Percentiles rank a stretch among this genome's conserved stretches.
Evolutionary conservation across 257 asterid species (phyloP).

Genomic region (Cynanchum wilfordii): DNA sequence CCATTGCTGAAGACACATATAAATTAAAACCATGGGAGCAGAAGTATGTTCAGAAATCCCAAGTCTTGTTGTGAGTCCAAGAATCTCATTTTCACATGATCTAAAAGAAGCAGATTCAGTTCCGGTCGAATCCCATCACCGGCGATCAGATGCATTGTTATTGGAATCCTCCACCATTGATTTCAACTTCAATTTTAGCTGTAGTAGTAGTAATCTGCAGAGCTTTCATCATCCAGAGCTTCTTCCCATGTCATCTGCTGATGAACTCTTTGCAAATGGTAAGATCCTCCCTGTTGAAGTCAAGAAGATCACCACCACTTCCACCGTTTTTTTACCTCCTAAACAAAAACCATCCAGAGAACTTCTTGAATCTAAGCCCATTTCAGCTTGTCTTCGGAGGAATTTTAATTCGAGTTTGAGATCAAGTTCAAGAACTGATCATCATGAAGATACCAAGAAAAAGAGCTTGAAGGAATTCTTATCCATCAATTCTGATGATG

Average conservation of each 20-base stretch:
- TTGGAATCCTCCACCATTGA: constrained; percentile 39
- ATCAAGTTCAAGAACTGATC: neutral
- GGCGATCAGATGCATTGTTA: constrained; percentile 35
- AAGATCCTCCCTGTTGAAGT: constrained; percentile 62
- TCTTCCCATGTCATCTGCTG: constrained; percentile 47
- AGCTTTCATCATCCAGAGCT: constrained; percentile 23
- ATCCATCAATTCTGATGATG: constrained; percentile 34
- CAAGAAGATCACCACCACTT: constrained; percentile 26
- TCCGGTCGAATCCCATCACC: constrained; percentile 32
- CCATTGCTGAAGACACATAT: neutral
- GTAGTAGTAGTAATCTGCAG: neutral
- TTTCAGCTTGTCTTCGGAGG: constrained; percentile 1
- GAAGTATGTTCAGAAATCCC: constrained; percentile 55
- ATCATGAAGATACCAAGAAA: constrained; percentile 27
- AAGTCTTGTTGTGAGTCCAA: constrained; percentile 46
- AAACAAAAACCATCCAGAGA: constrained; percentile 4
- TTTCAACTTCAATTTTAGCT: constrained; percentile 48
- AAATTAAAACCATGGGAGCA: constrained; percentile 43
- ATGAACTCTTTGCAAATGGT: constrained; percentile 78
- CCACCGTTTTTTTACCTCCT: neutral
- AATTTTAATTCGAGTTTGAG: neutral
- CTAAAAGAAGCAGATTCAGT: constrained; percentile 44
- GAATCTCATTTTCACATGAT: constrained; percentile 75
- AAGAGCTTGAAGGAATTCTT: constrained; percentile 59
- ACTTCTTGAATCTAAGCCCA: constrained; percentile 20